Evolutionary conservation across 2,329 filamentous ascomycete genomes (phyloP).

Genomic region (Alternaria brassicicola): DNA sequence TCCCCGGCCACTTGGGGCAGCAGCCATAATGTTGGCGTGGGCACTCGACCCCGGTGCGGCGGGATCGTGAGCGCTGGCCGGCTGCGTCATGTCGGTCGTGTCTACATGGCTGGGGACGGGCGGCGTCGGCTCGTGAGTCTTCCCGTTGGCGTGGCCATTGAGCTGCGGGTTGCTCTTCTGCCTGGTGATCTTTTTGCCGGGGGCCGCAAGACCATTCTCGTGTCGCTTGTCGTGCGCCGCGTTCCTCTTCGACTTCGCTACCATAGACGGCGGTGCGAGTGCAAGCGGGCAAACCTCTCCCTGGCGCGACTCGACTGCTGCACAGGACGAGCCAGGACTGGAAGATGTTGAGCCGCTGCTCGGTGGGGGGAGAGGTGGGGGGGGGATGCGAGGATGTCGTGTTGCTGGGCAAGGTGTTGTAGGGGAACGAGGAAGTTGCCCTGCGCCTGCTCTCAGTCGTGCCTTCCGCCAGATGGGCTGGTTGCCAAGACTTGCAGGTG

Average conservation of each 20-base stretch:
- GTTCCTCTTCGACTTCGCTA: conserved; percentile 54
- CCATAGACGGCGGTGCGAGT: conserved; percentile 51
- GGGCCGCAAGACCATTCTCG: conserved; percentile 85
- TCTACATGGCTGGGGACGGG: conserved; percentile 49
- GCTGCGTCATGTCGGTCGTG: conserved; percentile 43
- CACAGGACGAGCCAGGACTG: conserved; percentile 55
- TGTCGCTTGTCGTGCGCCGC: conserved; percentile 66
- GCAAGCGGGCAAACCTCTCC: conserved; percentile 43
- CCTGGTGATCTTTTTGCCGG: conserved; percentile 69
- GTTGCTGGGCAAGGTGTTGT: conserved; percentile 25
- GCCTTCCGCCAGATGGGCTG: conserved; percentile 15
- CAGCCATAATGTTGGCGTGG: conserved; percentile 20
- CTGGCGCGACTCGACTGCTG: conserved; percentile 50
- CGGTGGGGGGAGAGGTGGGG: conserved; percentile 15
- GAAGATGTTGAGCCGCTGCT: conserved; percentile 47
- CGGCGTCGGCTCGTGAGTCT: conserved; percentile 47
- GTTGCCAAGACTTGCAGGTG: conserved; percentile 15
- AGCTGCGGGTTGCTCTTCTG: conserved; percentile 55
- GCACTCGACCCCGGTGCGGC: conserved; percentile 1
- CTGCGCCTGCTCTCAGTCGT: conserved; percentile 11
- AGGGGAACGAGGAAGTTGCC: conserved; percentile 21
- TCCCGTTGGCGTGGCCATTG: conserved; percentile 52
- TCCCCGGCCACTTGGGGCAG: conserved; percentile 9
- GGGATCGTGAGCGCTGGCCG: conserved; percentile 25
- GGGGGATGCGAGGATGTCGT: conserved; percentile 21